phyloP scores from a whole-genome alignment of 345 rosid species.

The Mercurialis annua region DNA sequence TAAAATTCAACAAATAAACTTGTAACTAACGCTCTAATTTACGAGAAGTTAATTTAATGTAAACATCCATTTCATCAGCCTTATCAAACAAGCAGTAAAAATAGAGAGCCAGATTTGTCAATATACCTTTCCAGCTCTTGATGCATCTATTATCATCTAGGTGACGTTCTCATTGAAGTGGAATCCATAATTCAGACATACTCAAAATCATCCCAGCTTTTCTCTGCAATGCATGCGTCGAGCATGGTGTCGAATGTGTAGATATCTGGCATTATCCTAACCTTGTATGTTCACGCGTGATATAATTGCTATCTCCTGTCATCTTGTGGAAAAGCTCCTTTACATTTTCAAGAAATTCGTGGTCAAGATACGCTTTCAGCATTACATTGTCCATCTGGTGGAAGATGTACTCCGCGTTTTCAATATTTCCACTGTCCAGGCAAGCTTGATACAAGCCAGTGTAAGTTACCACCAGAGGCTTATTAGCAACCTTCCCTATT shows the following conservation, averaged over 20 bases:
- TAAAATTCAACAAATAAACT: not conserved
- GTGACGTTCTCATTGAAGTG: conserved; percentile 85
- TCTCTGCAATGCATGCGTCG: conserved; percentile 52
- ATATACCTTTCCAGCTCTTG: conserved; percentile 77
- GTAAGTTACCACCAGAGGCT: conserved; percentile 86
- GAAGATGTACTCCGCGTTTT: conserved; percentile 56
- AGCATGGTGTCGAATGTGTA: conserved; percentile 75
- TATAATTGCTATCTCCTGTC: conserved; percentile 47
- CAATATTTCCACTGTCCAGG: conserved; percentile 60
- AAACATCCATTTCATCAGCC: not conserved
- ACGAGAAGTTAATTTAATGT: not conserved
- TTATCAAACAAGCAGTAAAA: conserved; percentile 8
- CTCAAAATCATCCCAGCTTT: conserved; percentile 78
- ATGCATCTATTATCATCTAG: conserved; percentile 70
- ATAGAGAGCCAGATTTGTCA: not conserved
- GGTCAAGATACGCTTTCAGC: conserved; percentile 72
- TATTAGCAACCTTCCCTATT: conserved; percentile 82
- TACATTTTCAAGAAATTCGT: conserved; percentile 68
- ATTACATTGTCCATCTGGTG: conserved; percentile 76
- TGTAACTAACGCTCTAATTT: not conserved
- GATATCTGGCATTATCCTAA: conserved; percentile 60
- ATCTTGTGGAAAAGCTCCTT: conserved; percentile 59
- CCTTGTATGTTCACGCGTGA: conserved; percentile 35
- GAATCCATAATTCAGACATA: conserved; percentile 50
- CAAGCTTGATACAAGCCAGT: conserved; percentile 92